Evolutionary conservation across 306 rosid genomes (phyloP), one percentile per base, ranked within the genome.

Genomic region (Gillenia trifoliata): DNA sequence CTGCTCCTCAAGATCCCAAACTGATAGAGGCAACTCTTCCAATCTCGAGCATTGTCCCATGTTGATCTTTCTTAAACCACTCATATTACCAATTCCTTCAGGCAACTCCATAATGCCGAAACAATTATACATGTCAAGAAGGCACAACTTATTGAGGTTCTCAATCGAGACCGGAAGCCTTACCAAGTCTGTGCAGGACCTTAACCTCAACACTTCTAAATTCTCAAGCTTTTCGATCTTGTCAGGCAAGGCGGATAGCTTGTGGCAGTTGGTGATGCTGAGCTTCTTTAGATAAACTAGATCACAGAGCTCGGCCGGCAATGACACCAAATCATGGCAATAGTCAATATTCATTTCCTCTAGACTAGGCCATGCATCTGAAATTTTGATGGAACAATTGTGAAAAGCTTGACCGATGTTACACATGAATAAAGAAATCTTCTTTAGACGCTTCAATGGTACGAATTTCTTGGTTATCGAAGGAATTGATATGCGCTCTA

Each of bases 371-470:
- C 79, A 43, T 60, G 81, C 67, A 30, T 81, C 57, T 30, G 86
- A 85, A 60, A 78, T 30, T 52, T 66, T 62, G 50, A 72, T 54
- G n/a, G 83, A 68, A 54, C 34, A 20, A 17, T 74, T 73, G 23
- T 55, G 20, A 34, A 84, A 85, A 68, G 89, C 84, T 50, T 78
- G 69, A 60, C 79, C 78, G 20, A 85, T 69, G 23, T 80, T 85
- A 83, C 96, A 87, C 96, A 88, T 88, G 26, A 78, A 86, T 36
- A 90, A 47, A n/a, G 96, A 88, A n/a, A 81, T 41, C 41, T 90
- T 90, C 62, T 76, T 73, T 29, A 91, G 75, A 71, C 81, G 87
- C 86, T 70, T 54, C 74, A 89, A 43, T 41, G 25, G 85, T 49
- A 61, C 6, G 8, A 77, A 28, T 1, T 45, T 61, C 71, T 78